Evolutionary conservation across 2,329 filamentous ascomycete genomes (phyloP), one percentile per base, ranked within the genome.

Genomic region (Colletotrichum chlorophyti): DNA sequence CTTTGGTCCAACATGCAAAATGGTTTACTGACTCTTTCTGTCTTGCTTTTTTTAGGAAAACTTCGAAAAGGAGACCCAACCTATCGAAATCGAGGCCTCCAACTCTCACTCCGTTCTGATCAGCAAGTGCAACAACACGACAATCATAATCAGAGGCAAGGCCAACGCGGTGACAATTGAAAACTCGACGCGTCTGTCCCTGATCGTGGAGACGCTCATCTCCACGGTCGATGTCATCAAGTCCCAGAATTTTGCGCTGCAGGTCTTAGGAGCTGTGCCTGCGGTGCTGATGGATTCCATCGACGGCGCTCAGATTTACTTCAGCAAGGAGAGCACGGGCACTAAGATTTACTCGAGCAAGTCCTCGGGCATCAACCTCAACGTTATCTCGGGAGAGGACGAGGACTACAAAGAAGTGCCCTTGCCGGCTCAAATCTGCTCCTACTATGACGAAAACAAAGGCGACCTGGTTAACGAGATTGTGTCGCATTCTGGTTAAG

Each of bases 161-260:
- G 93, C 91, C 57, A 99, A 99, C 72, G 93, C 95, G n/a, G 91
- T 99, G 62, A 94, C 93, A 5, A 84, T 98, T 65, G 95, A 98
- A 77, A 97, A 97, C 78, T 94, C 89, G 53, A 85, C 83, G 42
- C 89, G 91, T 46, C 81, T 96, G 15, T 96, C 91, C 24, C 84
- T 99, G 50, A 86, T 98, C 48, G 84, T 98, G 51, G 94, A 98
- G 67, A 91, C 88, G 1, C 86, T 98, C 10, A 91, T 98, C 43
- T 96, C 91, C 45, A 92, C 91, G 27, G 86, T 99, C 54, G 95
- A 99, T 69, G 91, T 96, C 21, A 95, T 99, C 80, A 98, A 98
- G 78, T 94, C 90, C 43, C 86, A 90, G 66, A 96, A 95, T 74
- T 97, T 99, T 71, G 93, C 93, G 12, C 80, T 98, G n/a, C 93